phyloP scores from a whole-genome alignment of 129 eudicot genomes.

The Logfia minima region DNA sequence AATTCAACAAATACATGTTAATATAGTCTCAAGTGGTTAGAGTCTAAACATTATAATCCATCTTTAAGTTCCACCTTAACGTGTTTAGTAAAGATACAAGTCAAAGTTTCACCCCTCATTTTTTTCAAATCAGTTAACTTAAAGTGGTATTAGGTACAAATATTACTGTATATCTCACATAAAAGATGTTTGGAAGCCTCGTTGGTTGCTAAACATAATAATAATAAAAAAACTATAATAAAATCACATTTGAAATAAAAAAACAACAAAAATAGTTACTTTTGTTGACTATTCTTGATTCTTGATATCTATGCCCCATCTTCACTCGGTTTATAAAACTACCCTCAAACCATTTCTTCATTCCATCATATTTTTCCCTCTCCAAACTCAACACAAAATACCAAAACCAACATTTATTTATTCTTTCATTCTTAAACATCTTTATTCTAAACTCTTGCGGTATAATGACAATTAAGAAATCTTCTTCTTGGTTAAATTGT shows the following conservation, averaged over 20 bases:
- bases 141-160: conserved; percentile 14
- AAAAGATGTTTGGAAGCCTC: neutral
- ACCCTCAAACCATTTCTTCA: conserved; percentile 26
- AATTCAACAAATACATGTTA: too few relatives aligned
- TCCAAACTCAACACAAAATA: conserved; percentile 22
- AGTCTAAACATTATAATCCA: neutral
- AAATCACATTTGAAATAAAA: conserved; percentile 8
- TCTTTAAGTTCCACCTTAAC: neutral
- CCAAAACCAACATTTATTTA: conserved; percentile 9
- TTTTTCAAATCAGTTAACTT: neutral
- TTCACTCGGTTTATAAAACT: conserved; percentile 30
- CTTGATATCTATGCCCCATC: conserved; percentile 13
- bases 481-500: conserved; percentile 42
- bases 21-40: too few relatives aligned
- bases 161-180: neutral
- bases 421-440: neutral
- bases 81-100: conserved; percentile 5
- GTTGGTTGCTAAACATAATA: neutral
- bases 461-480: conserved; percentile 55
- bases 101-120: conserved; percentile 14
- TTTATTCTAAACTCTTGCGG: neutral
- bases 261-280: conserved; percentile 5
- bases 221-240: neutral
- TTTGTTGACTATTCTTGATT: conserved; percentile 25
- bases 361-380: conserved; percentile 16